These are phyloP conservation scores for Phytopythium aichiense DNA, from an alignment of 352 stramenopile species.

Conservation along the genomic window DNA sequence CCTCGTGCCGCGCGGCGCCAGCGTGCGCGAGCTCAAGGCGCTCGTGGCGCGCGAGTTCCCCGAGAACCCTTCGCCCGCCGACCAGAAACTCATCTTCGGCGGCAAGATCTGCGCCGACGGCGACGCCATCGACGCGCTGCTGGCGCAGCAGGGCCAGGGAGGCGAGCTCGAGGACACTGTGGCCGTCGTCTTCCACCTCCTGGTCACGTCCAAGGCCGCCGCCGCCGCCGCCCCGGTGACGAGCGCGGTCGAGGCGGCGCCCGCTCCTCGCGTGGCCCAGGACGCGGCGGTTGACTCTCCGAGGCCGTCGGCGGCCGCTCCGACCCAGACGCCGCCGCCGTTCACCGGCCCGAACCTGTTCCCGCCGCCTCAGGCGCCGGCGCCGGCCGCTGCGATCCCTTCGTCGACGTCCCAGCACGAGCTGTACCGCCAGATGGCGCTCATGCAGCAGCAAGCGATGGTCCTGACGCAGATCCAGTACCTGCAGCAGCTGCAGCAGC, in stretches of 20 bases:
- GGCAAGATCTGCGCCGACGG: conserved; percentile 81
- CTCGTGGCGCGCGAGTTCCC: conserved; percentile 48
- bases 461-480: conserved; percentile 81
- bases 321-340: conserved; percentile 2
- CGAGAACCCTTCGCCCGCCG: conserved; percentile 28
- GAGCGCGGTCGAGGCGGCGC: conserved; percentile 10
- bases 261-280: conserved; percentile 1
- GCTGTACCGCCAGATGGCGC: conserved; percentile 50
- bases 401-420: conserved; percentile 30
- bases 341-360: conserved; percentile 5
- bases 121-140: conserved; percentile 38
- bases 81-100: conserved; percentile 85
- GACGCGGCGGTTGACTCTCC: conserved; percentile 11
- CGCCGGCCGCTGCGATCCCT: conserved; percentile 11
- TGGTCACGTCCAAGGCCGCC: conserved; percentile 36
- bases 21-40: conserved; percentile 60
- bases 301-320: conserved; percentile 4
- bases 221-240: conserved; percentile 3
- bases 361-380: conserved; percentile 6
- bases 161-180: conserved; percentile 15
- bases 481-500: conserved; percentile 56
- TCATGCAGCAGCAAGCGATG: conserved; percentile 80
- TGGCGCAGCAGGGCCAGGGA: conserved; percentile 35
- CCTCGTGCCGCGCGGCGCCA: conserved; percentile 21
- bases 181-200: conserved; percentile 70